Evolutionary conservation across 352 stramenopile species (phyloP).

Genomic region (Globisporangium paddicum): DNA sequence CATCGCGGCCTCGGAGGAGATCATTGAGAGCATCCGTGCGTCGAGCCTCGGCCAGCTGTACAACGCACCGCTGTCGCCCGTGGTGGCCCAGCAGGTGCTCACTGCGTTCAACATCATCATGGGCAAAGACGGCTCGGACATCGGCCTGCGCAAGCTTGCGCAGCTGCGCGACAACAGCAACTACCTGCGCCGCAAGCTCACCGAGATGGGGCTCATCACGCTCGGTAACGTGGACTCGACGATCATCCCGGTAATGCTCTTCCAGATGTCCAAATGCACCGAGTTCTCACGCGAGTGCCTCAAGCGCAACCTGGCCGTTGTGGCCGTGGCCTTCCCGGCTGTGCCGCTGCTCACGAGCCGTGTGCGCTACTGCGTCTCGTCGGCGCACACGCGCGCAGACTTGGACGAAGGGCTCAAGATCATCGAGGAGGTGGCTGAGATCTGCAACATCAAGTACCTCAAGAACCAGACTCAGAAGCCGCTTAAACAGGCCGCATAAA

Average conservation of each 20-base stretch:
- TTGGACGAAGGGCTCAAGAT: slow-evolving; percentile 79
- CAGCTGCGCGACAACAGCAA: slow-evolving; percentile 96
- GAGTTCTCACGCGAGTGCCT: slow-evolving; percentile 88
- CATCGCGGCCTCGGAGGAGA: slow-evolving; percentile 43
- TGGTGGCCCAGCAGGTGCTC: slow-evolving; percentile 57
- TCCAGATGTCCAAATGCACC: slow-evolving; percentile 78
- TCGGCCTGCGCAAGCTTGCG: slow-evolving; percentile 89
- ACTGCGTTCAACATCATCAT: slow-evolving; percentile 92
- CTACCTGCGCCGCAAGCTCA: slow-evolving; percentile 95
- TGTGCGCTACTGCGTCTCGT: slow-evolving; percentile 91
- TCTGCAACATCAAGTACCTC: slow-evolving; percentile 27
- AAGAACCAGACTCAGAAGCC: too few species aligned
- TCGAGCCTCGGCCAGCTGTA: slow-evolving; percentile 28
- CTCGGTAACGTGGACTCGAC: slow-evolving; percentile 96
- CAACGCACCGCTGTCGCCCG: slow-evolving; percentile 12
- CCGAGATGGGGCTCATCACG: slow-evolving; percentile 90
- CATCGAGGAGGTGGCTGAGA: slow-evolving; percentile 79
- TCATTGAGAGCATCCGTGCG: not conserved
- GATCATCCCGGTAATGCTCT: slow-evolving; percentile 96
- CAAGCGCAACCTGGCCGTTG: slow-evolving; percentile 87
- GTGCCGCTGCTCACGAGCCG: slow-evolving; percentile 82
- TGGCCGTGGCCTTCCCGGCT: slow-evolving; percentile 92
- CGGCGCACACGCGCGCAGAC: slow-evolving; percentile 84
- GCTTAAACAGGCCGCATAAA: too few species aligned
- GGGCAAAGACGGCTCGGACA: slow-evolving; percentile 91